Base-by-base conservation (phyloP, 2,329 filamentous ascomycete species). In the Aspergillus sclerotialis region DNA sequence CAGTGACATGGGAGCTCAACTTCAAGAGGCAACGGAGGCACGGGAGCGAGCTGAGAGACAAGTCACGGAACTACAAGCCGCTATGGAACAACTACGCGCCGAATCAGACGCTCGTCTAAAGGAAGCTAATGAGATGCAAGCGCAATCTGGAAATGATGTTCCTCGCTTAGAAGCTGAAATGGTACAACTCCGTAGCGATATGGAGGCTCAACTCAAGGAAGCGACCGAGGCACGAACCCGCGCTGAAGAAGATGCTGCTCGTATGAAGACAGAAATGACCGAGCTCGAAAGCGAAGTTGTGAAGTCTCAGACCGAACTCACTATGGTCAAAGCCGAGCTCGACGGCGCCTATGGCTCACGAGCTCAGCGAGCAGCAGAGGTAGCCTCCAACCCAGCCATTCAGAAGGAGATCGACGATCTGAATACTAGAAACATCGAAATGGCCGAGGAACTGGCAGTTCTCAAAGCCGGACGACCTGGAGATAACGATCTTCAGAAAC, bases 341-440 rank as follows among this genome's bases (percentile, higher is more conserved):
- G 84, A 54, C 75, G 81, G 19, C n/a, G n/a, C n/a, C n/a, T n/a
- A n/a, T n/a, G n/a, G n/a, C n/a, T n/a, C n/a, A n/a, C n/a, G n/a
- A n/a, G n/a, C n/a, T n/a, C n/a, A n/a, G n/a, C n/a, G n/a, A n/a
- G n/a, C n/a, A n/a, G 78, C 79, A 9, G 78, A 82, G 53, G 73
- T 73, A 8, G 75, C 75, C 7, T 65, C 68, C 30, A 76, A 76
- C 32, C 73, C 72, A 3, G 67, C 66, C 14, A 67, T 79, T 28
- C 74, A 76, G 49, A 73, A 69, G 35, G 75, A 82, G 50, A 66
- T 81, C 15, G 75, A 79, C 38, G 67, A 68, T 7, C 62, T 80
- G 25, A 67, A 60, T 16, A 64, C 64, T 4, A 64, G 61, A 8
- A 75, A 75, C 37, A 53, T 57, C 12, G 61, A 63, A 18, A 50